Evolutionary conservation across 306 rosid genomes (phyloP), one percentile per base, ranked within the genome.

Genomic region (Prunus mume): DNA sequence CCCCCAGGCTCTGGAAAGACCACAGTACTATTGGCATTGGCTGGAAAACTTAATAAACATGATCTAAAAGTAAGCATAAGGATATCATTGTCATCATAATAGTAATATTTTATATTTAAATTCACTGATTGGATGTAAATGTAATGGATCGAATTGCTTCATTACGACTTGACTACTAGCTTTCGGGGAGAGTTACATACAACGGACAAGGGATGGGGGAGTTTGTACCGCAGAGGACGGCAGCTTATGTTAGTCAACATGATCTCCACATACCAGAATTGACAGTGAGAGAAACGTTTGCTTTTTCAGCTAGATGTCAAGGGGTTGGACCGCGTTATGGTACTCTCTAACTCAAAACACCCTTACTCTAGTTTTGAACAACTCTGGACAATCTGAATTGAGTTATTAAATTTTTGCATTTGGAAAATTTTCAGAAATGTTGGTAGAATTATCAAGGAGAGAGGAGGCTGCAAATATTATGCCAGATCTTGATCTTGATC

Each of bases 241-340:
- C 89, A 51, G 80, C 91, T 2, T 87, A 85, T 71, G 79, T 85
- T 1, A 81, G 89, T 34, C 91, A 87, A n/a, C 71, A 81, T 63
- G 89, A 87, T 85, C 72, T 79, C 50, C 91, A 87, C 41, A 76
- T 79, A 65, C 84, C 86, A 20, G 88, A 80, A 83, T 80, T 85
- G 80, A 87, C 91, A 30, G 91, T 87, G 0, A 85, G 89, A 28
- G 91, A 87, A 73, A 85, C 91, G 49, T 67, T 87, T 77, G 83
- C 81, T 46, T 87, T 87, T 76, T 81, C 91, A 24, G 91, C 87
- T 5, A 85, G 84, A 78, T 87, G 89, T 76, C 91, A 87, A 78
- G 91, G 91, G 15, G 86, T 85, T n/a, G 89, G 91, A 24, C 81
- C 91, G 6, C 81, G 87, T 68, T 85, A 76, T 76, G 91, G 91